Percentiles rank a stretch among this genome's conserved stretches.
Conservation (phyloP, 2,329 filamentous ascomycete genomes). For the Aspergillus cejpii region DNA sequence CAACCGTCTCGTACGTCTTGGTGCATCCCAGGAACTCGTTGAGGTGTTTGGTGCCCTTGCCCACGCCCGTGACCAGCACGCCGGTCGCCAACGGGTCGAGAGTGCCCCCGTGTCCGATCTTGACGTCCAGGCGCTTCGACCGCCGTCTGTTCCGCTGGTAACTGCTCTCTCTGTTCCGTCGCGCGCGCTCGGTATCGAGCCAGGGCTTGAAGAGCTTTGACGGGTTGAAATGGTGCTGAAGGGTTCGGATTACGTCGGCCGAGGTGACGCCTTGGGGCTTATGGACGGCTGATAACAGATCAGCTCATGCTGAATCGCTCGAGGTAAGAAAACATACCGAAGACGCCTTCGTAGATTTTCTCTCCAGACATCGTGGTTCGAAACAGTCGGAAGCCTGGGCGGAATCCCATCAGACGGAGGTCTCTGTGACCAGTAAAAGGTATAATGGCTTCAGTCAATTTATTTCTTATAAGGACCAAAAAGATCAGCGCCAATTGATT, state of each 20-base stretch:
- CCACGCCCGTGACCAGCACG: conserved; percentile 81
- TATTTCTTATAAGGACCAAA: too few relatives aligned
- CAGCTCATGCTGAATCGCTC: not conserved
- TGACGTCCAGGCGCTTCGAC: conserved; percentile 63
- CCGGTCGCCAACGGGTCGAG: conserved; percentile 91
- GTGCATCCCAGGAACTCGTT: conserved; percentile 75
- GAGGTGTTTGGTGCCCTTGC: conserved; percentile 78
- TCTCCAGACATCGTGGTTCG: conserved; percentile 36
- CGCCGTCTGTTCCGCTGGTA: conserved; percentile 56
- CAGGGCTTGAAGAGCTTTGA: conserved; percentile 73
- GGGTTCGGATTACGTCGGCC: conserved; percentile 81
- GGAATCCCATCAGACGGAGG: conserved; percentile 31
- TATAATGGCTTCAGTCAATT: too few relatives aligned
- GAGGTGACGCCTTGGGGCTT: conserved; percentile 85
- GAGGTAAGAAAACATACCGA: conserved; percentile 11
- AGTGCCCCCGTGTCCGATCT: conserved; percentile 94
- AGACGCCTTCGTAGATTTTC: conserved; percentile 53
- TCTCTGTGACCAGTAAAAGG: too few relatives aligned
- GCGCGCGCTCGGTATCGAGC: conserved; percentile 57
- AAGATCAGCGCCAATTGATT: not conserved
- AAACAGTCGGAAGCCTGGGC: conserved; percentile 25
- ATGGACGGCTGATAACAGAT: conserved; percentile 64
- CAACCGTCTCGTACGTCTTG: conserved; percentile 84
- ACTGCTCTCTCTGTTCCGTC: conserved; percentile 52
- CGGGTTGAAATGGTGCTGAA: conserved; percentile 75